These are phyloP conservation scores for Podospora comata DNA, from an alignment of 495 filamentous ascomycete species.

Conservation along the genomic window DNA sequence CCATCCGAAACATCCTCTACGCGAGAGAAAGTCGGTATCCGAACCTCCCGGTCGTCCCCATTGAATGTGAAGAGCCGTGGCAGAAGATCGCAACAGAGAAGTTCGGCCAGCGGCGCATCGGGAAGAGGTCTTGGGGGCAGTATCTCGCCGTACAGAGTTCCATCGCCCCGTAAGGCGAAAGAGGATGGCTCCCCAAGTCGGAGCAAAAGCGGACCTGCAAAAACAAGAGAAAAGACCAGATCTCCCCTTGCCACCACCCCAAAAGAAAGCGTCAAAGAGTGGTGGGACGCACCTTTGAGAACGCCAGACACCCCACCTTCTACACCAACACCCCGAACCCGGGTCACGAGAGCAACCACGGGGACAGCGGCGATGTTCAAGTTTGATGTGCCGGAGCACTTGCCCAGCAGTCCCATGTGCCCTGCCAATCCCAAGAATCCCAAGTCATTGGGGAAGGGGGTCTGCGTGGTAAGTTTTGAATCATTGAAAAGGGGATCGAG, in stretches of 20 bases:
- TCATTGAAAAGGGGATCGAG: too few species aligned
- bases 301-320: not conserved
- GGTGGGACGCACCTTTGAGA: slow-evolving; percentile 4
- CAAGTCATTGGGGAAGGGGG: slow-evolving; percentile 50
- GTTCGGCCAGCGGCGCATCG: not conserved
- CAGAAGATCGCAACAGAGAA: not conserved
- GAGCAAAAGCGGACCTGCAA: not conserved
- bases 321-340: not conserved
- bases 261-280: not conserved
- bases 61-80: not conserved
- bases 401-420: slow-evolving; percentile 62
- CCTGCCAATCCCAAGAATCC: slow-evolving; percentile 56
- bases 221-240: not conserved
- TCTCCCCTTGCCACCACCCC: not conserved
- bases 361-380: slow-evolving; percentile 38
- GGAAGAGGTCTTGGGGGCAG: not conserved
- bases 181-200: not conserved
- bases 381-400: slow-evolving; percentile 60
- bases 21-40: not conserved
- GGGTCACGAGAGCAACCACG: not conserved
- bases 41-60: not conserved
- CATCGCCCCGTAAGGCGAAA: not conserved
- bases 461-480: slow-evolving; percentile 46
- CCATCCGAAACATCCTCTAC: slow-evolving; percentile 11
- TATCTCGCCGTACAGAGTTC: not conserved